Base-by-base conservation (phyloP, 805 yeast genomes). In the Cyberlindnera bimundalis region DNA sequence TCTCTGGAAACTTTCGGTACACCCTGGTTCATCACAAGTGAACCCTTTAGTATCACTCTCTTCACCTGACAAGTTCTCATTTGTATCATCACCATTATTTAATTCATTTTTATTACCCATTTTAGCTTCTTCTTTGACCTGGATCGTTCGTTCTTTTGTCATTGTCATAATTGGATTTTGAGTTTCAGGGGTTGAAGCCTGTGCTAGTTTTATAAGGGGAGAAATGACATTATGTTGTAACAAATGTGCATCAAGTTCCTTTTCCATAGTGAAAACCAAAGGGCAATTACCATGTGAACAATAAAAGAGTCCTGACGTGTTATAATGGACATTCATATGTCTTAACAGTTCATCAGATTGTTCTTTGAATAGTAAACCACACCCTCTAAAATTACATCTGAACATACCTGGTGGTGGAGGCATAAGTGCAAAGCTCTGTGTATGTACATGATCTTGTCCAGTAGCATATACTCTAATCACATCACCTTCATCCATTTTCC, bases 321-420 rank as follows among this genome's bases (percentile, higher is more conserved):
- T 40, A 23, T 35, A 40, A 19, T 40, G 43, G 25, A 40, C 39
- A 21, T 40, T 40, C 43, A 40, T 40, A 19, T 40, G 43, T 27
- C 39, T 35, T 7, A 40, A 38, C 17, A 40, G 27, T 26, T 30
- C 39, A 16, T 35, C 39, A 2, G 39, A 35, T 13, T 14, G 12
- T 29, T 35, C 36, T 15, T 19, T 21, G 30, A 40, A 40, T 21
- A 35, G n/a, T 12, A 30, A 25, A 4, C 36, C 39, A 18, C 43
- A 40, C 4, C 43, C 43, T 5, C 43, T 16, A 29, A 21, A 34
- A 20, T 40, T 40, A 12, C 43, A 40, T 18, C 36, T n/a, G 36
- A 40, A 25, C 36, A 12, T 7, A 8, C 36, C 39, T 16, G 19
- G 20, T 6, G 26, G 23, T 2, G 17, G 19, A 7, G 14, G 12